Conservation (phyloP, 1,284 basidiomycete species). For the Ceratorhiza oryzae-sativae region DNA sequence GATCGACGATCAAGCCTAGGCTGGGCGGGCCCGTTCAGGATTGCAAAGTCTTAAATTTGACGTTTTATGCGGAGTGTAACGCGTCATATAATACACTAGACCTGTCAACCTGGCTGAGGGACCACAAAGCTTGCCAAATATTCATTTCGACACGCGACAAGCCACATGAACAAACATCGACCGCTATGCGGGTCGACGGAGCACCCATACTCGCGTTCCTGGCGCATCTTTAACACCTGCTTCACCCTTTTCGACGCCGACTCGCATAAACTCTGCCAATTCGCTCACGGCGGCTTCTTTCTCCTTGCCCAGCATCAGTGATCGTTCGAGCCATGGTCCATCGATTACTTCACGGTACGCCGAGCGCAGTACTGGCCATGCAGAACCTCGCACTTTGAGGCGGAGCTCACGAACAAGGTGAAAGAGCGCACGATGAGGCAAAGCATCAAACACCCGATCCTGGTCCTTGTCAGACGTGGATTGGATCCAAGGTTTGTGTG, state of each 20-base stretch:
- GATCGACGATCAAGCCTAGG: background rate
- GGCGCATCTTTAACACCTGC: conserved; percentile 15
- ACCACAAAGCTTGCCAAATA: background rate
- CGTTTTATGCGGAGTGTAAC: background rate
- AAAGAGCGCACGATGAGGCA: conserved; percentile 9
- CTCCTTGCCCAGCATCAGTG: background rate
- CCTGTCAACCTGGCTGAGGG: background rate
- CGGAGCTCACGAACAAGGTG: conserved; percentile 14
- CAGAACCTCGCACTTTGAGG: conserved; percentile 9
- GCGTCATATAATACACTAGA: background rate
- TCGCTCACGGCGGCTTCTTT: background rate
- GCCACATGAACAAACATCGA: background rate
- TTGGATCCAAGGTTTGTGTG: background rate
- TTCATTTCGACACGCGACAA: background rate
- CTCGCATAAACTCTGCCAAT: conserved; percentile 18
- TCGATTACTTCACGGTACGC: conserved; percentile 19
- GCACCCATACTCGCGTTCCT: conserved; percentile 2
- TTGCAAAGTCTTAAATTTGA: background rate
- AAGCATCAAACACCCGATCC: background rate
- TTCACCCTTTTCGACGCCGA: conserved; percentile 12
- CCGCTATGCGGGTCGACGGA: conserved; percentile 7
- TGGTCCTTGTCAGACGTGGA: background rate
- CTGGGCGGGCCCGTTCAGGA: background rate
- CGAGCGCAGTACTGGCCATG: conserved; percentile 26
- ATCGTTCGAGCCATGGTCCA: conserved; percentile 25